These are phyloP conservation scores for Fraxinus excelsior DNA, from an alignment of 257 asterid species.

Conservation along the genomic window DNA sequence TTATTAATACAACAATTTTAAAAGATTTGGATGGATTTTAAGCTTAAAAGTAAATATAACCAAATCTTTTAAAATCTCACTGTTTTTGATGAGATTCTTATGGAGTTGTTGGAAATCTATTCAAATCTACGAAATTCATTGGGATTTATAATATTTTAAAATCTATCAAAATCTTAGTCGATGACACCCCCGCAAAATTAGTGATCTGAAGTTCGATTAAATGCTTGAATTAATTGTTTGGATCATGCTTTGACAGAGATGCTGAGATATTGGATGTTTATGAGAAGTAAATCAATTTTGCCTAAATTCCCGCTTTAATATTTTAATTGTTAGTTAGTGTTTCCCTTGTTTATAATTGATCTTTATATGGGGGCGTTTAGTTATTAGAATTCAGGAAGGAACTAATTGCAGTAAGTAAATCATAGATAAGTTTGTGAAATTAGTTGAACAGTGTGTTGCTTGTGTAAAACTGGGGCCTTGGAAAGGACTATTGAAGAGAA, in stretches of 20 bases:
- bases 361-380: not conserved
- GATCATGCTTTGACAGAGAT: not conserved
- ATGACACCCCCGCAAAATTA: too few relatives aligned
- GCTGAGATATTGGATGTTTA: not conserved
- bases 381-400: conserved; percentile 1
- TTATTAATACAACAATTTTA: too few relatives aligned
- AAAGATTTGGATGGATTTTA: too few relatives aligned
- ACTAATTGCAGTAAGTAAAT: not conserved
- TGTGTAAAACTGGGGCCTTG: conserved; percentile 10
- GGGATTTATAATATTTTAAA: too few relatives aligned
- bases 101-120: too few relatives aligned
- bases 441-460: not conserved
- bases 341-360: not conserved
- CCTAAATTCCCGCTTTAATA: not conserved
- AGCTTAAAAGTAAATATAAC: too few relatives aligned
- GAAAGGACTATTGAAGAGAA: not conserved
- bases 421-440: not conserved
- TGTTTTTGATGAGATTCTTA: too few relatives aligned
- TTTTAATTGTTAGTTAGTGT: not conserved
- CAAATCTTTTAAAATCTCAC: too few relatives aligned
- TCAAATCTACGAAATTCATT: too few relatives aligned
- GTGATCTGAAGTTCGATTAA: not conserved
- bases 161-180: too few relatives aligned
- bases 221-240: not conserved
- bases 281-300: not conserved